Percentiles rank a stretch among this genome's conserved stretches.
Evolutionary conservation across 1,139 yeast genomes (phyloP).

Genomic region (Lodderomyces jiufengensis): DNA sequence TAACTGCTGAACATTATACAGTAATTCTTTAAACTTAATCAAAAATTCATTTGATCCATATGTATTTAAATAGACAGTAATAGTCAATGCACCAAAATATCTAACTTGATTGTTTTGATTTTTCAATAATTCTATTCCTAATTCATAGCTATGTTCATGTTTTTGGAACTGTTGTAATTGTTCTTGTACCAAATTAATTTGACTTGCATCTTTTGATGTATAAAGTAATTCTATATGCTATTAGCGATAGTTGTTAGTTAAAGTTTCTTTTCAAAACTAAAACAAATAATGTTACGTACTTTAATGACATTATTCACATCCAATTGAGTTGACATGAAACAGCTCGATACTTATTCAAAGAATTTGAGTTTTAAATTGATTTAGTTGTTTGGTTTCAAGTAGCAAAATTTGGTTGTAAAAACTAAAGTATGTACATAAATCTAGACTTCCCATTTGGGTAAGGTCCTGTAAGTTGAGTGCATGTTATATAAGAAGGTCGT

Average conservation of each 20-base stretch:
- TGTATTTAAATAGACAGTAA: conserved; percentile 54
- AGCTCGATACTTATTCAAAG: too few species aligned
- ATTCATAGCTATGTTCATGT: conserved; percentile 44
- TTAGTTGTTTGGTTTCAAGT: too few species aligned
- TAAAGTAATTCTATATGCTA: conserved; percentile 40
- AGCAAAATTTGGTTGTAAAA: too few species aligned
- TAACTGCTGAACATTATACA: conserved; percentile 3
- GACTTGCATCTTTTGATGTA: conserved; percentile 38
- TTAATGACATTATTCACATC: conserved; percentile 13
- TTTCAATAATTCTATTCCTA: conserved; percentile 48
- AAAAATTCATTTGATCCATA: conserved; percentile 11
- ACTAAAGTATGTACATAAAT: too few species aligned
- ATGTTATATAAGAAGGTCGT: too few species aligned
- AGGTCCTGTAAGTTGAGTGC: too few species aligned
- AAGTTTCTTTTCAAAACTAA: not conserved
- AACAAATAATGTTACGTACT: conserved; percentile 13
- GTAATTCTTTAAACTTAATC: conserved; percentile 10
- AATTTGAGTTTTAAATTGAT: too few species aligned
- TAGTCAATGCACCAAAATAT: conserved; percentile 72
- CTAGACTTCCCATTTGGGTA: too few species aligned
- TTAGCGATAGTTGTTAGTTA: conserved; percentile 11
- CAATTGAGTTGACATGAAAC: conserved; percentile 5
- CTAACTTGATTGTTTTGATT: conserved; percentile 47
- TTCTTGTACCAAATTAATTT: conserved; percentile 46
- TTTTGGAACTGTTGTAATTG: conserved; percentile 53